These are phyloP conservation scores for Diaporthe velutina DNA, from an alignment of 2,329 filamentous ascomycete species.

Conservation along the genomic window DNA sequence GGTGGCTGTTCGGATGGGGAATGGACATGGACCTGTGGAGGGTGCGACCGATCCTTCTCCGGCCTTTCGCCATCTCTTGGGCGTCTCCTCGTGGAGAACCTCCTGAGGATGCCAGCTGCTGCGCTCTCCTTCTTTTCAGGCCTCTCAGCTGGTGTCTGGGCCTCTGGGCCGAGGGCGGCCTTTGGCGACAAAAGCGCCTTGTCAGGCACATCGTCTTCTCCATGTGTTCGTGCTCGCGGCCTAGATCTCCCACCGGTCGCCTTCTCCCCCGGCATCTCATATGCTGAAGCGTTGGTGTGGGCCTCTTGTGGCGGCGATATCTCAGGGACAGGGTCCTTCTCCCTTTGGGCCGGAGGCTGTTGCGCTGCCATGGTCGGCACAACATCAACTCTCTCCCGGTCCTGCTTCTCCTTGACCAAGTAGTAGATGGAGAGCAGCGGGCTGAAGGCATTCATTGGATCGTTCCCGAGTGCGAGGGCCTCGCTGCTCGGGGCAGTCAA, in stretches of 20 bases:
- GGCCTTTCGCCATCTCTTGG: conserved; percentile 73
- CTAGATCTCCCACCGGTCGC: conserved; percentile 86
- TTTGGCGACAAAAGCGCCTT: conserved; percentile 44
- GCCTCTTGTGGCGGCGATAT: conserved; percentile 86
- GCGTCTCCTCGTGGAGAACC: conserved; percentile 89
- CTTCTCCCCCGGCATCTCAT: conserved; percentile 91
- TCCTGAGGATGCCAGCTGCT: conserved; percentile 84
- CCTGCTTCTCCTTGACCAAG: conserved; percentile 93
- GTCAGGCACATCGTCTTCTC: conserved; percentile 90
- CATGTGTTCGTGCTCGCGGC: conserved; percentile 90
- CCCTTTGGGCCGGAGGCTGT: conserved; percentile 47
- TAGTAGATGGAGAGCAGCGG: conserved; percentile 96
- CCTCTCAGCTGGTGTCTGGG: conserved; percentile 56
- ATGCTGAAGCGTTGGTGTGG: conserved; percentile 86
- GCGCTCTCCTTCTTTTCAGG: conserved; percentile 86
- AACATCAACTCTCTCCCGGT: conserved; percentile 73
- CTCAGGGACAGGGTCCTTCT: conserved; percentile 72
- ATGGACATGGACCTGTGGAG: conserved; percentile 82
- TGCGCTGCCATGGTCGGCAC: conserved; percentile 54
- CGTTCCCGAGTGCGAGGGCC: conserved; percentile 82
- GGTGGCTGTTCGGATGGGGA: conserved; percentile 75
- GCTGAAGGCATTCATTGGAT: conserved; percentile 93
- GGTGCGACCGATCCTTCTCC: conserved; percentile 75
- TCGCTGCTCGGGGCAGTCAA: conserved; percentile 87
- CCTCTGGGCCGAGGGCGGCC: conserved; percentile 35